Conservation (phyloP, 345 rosid genomes). For the Excoecaria agallocha region DNA sequence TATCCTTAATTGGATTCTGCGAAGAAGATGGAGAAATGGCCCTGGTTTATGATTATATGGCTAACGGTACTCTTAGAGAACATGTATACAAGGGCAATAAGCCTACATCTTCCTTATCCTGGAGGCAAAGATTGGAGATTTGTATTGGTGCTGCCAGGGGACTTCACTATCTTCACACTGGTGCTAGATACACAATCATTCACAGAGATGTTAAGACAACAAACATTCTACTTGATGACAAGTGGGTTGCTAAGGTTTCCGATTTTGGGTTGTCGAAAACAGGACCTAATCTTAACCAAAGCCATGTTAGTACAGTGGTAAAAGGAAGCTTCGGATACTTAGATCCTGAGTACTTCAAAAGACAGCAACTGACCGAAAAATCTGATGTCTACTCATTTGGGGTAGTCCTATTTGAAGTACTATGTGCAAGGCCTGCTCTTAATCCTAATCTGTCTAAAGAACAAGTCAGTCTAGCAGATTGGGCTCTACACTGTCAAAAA, state of each 20-base stretch:
- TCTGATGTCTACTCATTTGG: constrained; percentile 33
- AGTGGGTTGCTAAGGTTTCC: constrained; percentile 36
- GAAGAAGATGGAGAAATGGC: constrained; percentile 32
- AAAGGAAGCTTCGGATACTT: constrained; percentile 35
- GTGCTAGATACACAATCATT: constrained; percentile 31
- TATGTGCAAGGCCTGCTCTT: constrained; percentile 28
- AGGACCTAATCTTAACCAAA: constrained; percentile 20
- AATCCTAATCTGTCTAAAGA: constrained; percentile 29
- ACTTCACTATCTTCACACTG: constrained; percentile 32
- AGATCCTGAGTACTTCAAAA: constrained; percentile 30
- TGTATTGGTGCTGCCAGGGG: constrained; percentile 28
- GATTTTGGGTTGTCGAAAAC: constrained; percentile 32
- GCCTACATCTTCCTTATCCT: constrained; percentile 6
- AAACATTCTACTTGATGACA: constrained; percentile 30
- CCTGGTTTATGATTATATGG: constrained; percentile 31
- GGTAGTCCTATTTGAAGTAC: constrained; percentile 28
- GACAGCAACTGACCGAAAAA: constrained; percentile 31
- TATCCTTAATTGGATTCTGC: constrained; percentile 27
- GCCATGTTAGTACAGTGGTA: constrained; percentile 32
- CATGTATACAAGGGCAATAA: constrained; percentile 27
- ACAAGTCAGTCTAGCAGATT: constrained; percentile 32
- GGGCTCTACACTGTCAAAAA: constrained; percentile 30
- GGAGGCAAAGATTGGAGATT: constrained; percentile 31
- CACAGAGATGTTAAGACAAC: constrained; percentile 34
- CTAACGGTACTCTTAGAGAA: constrained; percentile 29